Percentiles rank a stretch among this genome's conserved stretches.
Evolutionary conservation across 2,329 filamentous ascomycete genomes (phyloP).

Genomic region (Gyromitra esculenta): DNA sequence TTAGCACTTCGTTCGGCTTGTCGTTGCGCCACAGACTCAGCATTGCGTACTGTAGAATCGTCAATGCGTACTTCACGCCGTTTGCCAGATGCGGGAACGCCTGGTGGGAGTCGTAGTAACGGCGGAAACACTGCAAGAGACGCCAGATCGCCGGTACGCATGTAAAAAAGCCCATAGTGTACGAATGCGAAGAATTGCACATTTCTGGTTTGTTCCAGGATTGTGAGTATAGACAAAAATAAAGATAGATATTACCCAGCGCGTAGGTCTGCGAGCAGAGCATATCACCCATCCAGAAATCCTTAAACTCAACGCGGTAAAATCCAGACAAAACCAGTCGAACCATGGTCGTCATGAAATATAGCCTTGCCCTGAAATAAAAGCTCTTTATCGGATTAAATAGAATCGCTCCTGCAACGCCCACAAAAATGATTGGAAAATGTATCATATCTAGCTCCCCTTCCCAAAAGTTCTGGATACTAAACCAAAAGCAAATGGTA

Average conservation of each 20-base stretch:
- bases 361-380: conserved; percentile 79
- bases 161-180: conserved; percentile 84
- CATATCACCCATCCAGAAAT: conserved; percentile 98
- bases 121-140: conserved; percentile 86
- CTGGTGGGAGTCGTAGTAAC: conserved; percentile 86
- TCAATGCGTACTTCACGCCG: conserved; percentile 87
- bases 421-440: conserved; percentile 84
- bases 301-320: conserved; percentile 93
- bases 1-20: conserved; percentile 66
- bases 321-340: conserved; percentile 84
- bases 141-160: conserved; percentile 89
- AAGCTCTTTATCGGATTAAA: conserved; percentile 79
- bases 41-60: conserved; percentile 79
- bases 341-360: conserved; percentile 75
- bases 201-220: conserved; percentile 76
- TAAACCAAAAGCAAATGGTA: conserved; percentile 86
- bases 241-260: conserved; percentile 87
- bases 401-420: conserved; percentile 72
- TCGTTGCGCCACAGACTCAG: conserved; percentile 86
- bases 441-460: conserved; percentile 72
- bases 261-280: conserved; percentile 95
- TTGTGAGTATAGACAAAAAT: conserved; percentile 91
- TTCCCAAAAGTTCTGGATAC: conserved; percentile 69
- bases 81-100: conserved; percentile 93
- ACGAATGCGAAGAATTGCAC: conserved; percentile 88